Percentiles rank a stretch among this genome's conserved stretches.
Conservation (phyloP, 208 protist genomes). For the Herpetomonas tarakana region DNA sequence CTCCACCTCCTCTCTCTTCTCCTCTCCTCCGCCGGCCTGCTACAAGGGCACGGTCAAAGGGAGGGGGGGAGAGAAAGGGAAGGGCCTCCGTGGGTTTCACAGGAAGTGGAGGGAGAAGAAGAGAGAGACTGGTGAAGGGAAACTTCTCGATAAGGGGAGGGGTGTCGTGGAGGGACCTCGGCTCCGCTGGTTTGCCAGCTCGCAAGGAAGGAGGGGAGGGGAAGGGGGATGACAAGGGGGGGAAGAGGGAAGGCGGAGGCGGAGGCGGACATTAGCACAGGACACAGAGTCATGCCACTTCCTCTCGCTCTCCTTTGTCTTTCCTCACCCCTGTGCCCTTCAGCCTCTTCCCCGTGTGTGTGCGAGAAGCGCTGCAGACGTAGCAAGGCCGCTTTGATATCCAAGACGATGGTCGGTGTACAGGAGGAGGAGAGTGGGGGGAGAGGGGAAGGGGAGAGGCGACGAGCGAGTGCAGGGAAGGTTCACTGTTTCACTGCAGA, state of each 20-base stretch:
- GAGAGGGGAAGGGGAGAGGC: neutral
- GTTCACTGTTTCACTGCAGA: no score
- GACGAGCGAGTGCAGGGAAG: no score
- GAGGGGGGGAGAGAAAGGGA: conserved; percentile 1
- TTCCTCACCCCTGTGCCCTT: no score
- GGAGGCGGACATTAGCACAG: neutral
- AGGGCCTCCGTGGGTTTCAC: neutral
- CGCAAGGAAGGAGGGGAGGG: neutral
- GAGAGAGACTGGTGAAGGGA: neutral
- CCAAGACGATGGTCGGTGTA: neutral
- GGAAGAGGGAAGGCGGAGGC: neutral
- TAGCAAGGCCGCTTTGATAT: neutral
- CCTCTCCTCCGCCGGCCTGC: neutral
- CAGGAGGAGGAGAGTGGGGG: neutral
- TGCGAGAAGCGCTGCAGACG: neutral
- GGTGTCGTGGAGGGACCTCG: no score
- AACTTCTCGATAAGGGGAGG: neutral
- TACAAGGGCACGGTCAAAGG: neutral
- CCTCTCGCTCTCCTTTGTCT: neutral
- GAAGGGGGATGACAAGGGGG: neutral
- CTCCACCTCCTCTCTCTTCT: neutral
- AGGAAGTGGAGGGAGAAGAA: neutral
- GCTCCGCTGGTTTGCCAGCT: neutral
- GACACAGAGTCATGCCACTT: neutral
- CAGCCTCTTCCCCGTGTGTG: no score